Evolutionary conservation across 2,329 filamentous ascomycete species (phyloP).

Genomic region (Penicillium crustosum): DNA sequence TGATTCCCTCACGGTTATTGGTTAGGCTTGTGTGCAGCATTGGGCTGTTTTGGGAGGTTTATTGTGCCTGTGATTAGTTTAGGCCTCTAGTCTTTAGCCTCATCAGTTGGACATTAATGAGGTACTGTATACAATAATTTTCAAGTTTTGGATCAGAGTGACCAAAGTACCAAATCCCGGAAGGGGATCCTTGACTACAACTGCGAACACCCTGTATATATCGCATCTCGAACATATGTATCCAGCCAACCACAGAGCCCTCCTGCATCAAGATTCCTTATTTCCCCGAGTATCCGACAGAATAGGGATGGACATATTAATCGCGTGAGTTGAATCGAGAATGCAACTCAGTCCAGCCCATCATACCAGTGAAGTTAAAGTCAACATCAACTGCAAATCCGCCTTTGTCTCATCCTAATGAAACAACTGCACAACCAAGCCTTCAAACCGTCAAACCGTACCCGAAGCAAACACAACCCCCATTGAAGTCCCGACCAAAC

Average conservation of each 20-base stretch:
- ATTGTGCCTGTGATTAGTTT: slow-evolving; percentile 3
- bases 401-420: neutral
- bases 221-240: slow-evolving; percentile 7
- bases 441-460: neutral
- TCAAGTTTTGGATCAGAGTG: neutral
- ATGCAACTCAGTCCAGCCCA: neutral
- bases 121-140: slow-evolving; percentile 1
- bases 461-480: slow-evolving; percentile 1
- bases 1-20: slow-evolving; percentile 23
- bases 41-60: slow-evolving; percentile 10
- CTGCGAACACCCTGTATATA: slow-evolving; percentile 13
- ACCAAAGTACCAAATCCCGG: slow-evolving; percentile 5
- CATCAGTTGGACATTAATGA: slow-evolving; percentile 2
- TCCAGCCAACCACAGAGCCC: slow-evolving; percentile 7
- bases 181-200: slow-evolving; percentile 11
- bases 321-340: neutral
- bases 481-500: slow-evolving; percentile 23
- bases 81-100: neutral
- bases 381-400: neutral
- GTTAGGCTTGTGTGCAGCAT: slow-evolving; percentile 11
- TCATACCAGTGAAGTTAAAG: neutral
- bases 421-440: neutral
- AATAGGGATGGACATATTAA: slow-evolving; percentile 1
- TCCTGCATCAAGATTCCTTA: slow-evolving; percentile 13
- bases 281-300: slow-evolving; percentile 15